Evolutionary conservation across 106 monocot genomes (phyloP), one percentile per base, ranked within the genome.

Genomic region (Dendrobium catenatum): DNA sequence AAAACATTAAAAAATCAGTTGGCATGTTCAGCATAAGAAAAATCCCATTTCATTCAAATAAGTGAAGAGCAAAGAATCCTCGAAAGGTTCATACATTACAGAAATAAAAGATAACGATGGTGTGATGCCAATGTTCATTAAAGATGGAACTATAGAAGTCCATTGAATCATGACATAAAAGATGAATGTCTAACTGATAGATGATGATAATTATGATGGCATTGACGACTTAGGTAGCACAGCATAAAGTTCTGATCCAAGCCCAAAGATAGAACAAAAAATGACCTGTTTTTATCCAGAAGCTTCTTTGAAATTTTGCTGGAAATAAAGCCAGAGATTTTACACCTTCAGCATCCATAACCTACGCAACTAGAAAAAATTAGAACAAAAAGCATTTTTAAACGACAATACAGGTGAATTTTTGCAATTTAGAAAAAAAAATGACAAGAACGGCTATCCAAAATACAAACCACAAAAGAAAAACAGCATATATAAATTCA

Each of bases 271-370:
- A 40, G 74, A 74, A 20, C 22, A 70, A 9, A 31, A 77, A 58
- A 64, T 49, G 54, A 94, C 97, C 97, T 86, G 66, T 92, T 86
- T 97, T 97, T 77, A 97, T 97, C 94, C 97, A 97, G 78, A 94
- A 85, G 87, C 92, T 94, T 85, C 77, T 97, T 67, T 94, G 92
- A 83, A 97, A 97, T 83, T 91, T 92, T 42, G 94, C 94, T 13
- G 97, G 97, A 77, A 97, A 92, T 44, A 97, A 47, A 79, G 97
- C 97, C 33, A 97, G 85, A 81, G 88, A 94, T 78, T 85, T 92
- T 44, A 88, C 82, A 40, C 90, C 94, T 79, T 91, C 82, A 26
- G 85, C 86, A 89, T 97, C 97, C 88, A 92, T 84, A 22, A 97
- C 94, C 97, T 97, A 83, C 15, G 11, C 51, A 73, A 79, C n/a